Conservation (phyloP, 192 early-diverging fungal genomes). For the Backusella sp. region DNA sequence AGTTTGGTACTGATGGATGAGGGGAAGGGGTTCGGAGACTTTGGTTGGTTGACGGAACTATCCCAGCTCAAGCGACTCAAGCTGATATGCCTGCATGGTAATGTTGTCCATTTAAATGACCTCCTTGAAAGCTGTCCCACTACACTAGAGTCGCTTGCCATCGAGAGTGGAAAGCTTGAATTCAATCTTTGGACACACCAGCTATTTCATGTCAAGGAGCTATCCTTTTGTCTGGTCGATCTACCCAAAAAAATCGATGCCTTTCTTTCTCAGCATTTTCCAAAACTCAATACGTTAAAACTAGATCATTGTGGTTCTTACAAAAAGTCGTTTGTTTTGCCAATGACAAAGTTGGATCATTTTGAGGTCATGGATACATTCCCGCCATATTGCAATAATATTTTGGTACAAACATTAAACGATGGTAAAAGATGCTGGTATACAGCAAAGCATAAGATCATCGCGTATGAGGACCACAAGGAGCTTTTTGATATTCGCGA, state of each 20-base stretch:
- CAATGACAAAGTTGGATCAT: neutral
- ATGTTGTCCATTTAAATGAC: neutral
- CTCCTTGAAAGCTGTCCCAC: neutral
- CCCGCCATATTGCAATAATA: neutral
- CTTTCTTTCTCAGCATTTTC: neutral
- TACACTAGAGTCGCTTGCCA: neutral
- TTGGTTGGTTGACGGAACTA: neutral
- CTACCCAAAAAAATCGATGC: neutral
- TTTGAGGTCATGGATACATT: neutral
- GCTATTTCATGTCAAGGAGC: neutral
- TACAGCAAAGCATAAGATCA: neutral
- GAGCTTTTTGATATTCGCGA: slow-evolving; percentile 1
- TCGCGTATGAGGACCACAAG: neutral
- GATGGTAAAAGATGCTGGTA: neutral
- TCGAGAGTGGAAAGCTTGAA: neutral
- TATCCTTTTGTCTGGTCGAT: neutral
- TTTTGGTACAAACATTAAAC: neutral
- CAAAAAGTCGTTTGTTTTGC: neutral
- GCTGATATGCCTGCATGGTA: neutral
- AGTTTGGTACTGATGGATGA: neutral
- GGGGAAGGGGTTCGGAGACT: neutral
- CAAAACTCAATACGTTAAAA: neutral
- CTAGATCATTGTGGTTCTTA: neutral
- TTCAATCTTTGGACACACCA: neutral
- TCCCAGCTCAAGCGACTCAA: neutral